Conservation (phyloP, 495 filamentous ascomycete genomes). For the Penicillium malachiteum region DNA sequence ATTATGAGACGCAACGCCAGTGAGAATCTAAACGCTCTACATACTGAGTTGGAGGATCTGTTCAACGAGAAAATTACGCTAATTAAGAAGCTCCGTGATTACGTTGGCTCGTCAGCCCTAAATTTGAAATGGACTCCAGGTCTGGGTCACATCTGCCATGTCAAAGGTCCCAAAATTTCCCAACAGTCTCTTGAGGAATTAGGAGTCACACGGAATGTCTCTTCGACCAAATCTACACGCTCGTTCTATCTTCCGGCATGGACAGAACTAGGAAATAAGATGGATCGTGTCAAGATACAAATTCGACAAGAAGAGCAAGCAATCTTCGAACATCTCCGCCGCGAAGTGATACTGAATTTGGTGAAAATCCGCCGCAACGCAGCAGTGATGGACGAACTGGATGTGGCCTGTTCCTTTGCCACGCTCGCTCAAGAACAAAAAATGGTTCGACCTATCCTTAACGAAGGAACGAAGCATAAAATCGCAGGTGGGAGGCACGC, state of each 20-base stretch:
- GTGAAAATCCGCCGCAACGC: conserved; percentile 85
- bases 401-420: conserved; percentile 83
- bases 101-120: conserved; percentile 53
- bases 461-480: conserved; percentile 53
- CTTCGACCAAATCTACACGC: conserved; percentile 77
- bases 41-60: conserved; percentile 60
- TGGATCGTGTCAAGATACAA: conserved; percentile 70
- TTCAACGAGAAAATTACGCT: conserved; percentile 57
- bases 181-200: conserved; percentile 42
- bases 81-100: conserved; percentile 56
- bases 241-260: conserved; percentile 83
- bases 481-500: conserved; percentile 85
- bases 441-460: conserved; percentile 72
- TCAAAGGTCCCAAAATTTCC: conserved; percentile 75
- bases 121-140: conserved; percentile 81
- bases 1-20: conserved; percentile 81
- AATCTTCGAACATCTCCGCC: conserved; percentile 68
- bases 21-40: conserved; percentile 59
- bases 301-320: conserved; percentile 79
- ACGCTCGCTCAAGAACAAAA: conserved; percentile 69
- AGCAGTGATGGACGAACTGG: conserved; percentile 83
- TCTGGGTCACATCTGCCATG: conserved; percentile 84
- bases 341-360: conserved; percentile 72
- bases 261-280: conserved; percentile 70
- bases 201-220: conserved; percentile 58